These are phyloP conservation scores for Yamadazyma insecticola DNA, from an alignment of 805 yeast genomes.

Conservation along the genomic window DNA sequence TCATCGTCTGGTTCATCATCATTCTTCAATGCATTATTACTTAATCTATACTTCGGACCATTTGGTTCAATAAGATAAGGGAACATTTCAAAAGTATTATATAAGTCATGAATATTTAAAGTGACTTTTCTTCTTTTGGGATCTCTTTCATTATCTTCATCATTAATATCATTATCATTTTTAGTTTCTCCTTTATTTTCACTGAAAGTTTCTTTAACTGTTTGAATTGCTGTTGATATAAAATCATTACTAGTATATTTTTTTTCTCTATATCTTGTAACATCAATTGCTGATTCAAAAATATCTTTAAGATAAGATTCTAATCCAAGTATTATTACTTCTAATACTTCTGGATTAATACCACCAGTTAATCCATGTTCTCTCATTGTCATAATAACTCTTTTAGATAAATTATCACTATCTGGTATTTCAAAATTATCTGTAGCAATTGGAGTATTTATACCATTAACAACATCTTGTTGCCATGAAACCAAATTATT, in stretches of 20 bases:
- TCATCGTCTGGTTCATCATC: slow-evolving; percentile 54
- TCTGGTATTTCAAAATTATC: slow-evolving; percentile 85
- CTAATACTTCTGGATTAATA: slow-evolving; percentile 73
- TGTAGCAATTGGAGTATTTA: slow-evolving; percentile 73
- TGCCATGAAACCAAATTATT: slow-evolving; percentile 75
- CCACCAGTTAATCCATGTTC: slow-evolving; percentile 87
- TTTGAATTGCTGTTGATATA: slow-evolving; percentile 17
- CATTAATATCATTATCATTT: slow-evolving; percentile 12
- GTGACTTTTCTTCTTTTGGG: slow-evolving; percentile 20
- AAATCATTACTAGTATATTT: slow-evolving; percentile 38
- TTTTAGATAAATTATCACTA: slow-evolving; percentile 55
- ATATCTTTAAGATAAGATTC: slow-evolving; percentile 75
- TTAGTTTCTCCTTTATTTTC: background rate
- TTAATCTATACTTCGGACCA: slow-evolving; percentile 53
- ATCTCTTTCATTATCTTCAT: slow-evolving; percentile 9
- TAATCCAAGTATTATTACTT: slow-evolving; percentile 71
- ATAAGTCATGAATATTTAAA: slow-evolving; percentile 62
- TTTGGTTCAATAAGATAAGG: slow-evolving; percentile 69
- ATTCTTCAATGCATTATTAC: slow-evolving; percentile 48
- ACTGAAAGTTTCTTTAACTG: slow-evolving; percentile 8
- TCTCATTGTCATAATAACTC: slow-evolving; percentile 78
- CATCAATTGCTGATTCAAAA: slow-evolving; percentile 69
- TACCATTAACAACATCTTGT: slow-evolving; percentile 84
- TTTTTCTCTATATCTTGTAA: slow-evolving; percentile 56
- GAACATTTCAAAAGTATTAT: slow-evolving; percentile 56